Base-by-base conservation (phyloP, 805 yeast species). In the Huiozyma naganishii region DNA sequence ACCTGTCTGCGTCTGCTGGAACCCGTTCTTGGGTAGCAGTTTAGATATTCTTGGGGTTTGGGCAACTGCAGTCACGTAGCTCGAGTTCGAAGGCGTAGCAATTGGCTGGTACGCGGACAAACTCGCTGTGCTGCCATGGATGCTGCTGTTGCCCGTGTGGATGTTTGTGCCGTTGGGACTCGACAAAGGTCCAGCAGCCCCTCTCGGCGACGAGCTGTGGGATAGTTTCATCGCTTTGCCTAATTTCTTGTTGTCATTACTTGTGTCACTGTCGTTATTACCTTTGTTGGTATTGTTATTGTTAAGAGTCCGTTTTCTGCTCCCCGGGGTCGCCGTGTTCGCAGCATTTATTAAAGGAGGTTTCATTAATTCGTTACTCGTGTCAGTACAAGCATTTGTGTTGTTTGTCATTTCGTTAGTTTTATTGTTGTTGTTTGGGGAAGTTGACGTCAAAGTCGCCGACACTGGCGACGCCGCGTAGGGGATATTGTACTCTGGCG, bases 11-110 rank as follows among this genome's bases (percentile, higher is more conserved):
- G 29, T 30, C 11, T 33, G 29, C 17, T 27, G 45, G 29, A 52
- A 46, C 12, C 46, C 46, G 35, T 48, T 52, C 44, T 50, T 57
- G 29, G 56, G 43, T 11, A 52, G 72, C 32, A 74, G 68, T 49
- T 77, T 75, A n/a, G 87, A 80, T 8, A 82, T 74, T 54, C 90
- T 70, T 45, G 92, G 92, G 32, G 90, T 85, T 27, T 86, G 87
- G 9, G 88, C 88, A 23, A 90, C 90, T 13, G 86, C 86, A 10
- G 90, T 82, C 38, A 80, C 58, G 45, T 67, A 69, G 29, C 40
- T 27, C 33, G 17, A 27, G 27, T 28, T 29, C 7, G 49, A 38
- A 36, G 12, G 33, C 6, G 45, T 39, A 4, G 32, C 7, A 17
- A 2, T 17, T 17, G 23, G 23, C 23, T 17, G 23, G 23, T 17